Evolutionary conservation across 2,329 filamentous ascomycete species (phyloP).

Genomic region (Fusarium sp.): DNA sequence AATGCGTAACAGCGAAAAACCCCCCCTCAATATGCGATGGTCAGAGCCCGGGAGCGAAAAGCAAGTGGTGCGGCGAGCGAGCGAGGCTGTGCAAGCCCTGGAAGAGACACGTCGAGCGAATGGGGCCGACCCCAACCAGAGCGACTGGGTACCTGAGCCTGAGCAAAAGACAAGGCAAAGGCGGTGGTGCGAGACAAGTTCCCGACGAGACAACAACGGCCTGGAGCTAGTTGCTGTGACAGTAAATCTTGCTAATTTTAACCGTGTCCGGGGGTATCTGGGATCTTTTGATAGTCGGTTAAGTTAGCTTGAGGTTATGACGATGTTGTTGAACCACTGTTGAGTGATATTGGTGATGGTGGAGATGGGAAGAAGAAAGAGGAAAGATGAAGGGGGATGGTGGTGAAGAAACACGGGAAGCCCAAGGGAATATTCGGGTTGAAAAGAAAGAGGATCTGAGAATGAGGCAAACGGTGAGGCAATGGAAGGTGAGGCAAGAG

Average conservation of each 20-base stretch:
- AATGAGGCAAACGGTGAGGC: background rate
- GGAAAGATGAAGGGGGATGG: conserved; percentile 1
- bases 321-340: conserved; percentile 27
- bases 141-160: conserved; percentile 10
- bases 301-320: background rate
- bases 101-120: conserved; percentile 41
- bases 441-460: background rate
- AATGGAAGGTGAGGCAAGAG: background rate
- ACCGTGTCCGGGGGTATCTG: conserved; percentile 14
- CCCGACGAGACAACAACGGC: conserved; percentile 3
- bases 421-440: background rate
- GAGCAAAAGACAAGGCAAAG: conserved; percentile 8
- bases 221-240: conserved; percentile 11
- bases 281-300: conserved; percentile 21
- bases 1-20: conserved; percentile 4
- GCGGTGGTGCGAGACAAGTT: conserved; percentile 12
- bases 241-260: conserved; percentile 40
- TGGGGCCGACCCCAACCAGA: conserved; percentile 23
- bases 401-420: background rate
- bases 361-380: background rate
- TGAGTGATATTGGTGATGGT: background rate
- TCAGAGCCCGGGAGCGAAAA: conserved; percentile 18
- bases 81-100: conserved; percentile 40
- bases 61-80: conserved; percentile 25
- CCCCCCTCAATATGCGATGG: conserved; percentile 2